Evolutionary conservation across 2,329 filamentous ascomycete species (phyloP).

Genomic region (Paradendryphiella salina): DNA sequence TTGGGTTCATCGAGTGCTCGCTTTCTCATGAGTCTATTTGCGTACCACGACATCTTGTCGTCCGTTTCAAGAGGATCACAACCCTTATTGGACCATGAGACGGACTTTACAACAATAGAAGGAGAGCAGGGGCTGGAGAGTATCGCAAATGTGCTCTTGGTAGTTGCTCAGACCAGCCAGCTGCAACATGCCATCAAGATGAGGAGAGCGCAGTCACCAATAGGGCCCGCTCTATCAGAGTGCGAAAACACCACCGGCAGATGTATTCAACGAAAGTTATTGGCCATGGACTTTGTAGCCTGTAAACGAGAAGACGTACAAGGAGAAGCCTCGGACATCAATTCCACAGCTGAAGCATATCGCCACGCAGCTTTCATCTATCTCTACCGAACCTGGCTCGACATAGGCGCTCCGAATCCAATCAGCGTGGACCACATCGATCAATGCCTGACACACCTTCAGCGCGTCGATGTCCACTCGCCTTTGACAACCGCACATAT

Average conservation of each 20-base stretch:
- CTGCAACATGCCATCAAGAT: conserved; percentile 28
- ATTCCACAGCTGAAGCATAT: conserved; percentile 34
- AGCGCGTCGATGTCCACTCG: conserved; percentile 22
- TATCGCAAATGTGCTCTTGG: conserved; percentile 32
- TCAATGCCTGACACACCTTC: conserved; percentile 27
- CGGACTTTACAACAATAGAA: conserved; percentile 31
- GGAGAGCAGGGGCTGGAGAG: conserved; percentile 26
- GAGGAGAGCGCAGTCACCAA: conserved; percentile 6
- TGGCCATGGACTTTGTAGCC: conserved; percentile 21
- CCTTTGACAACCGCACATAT: conserved; percentile 34
- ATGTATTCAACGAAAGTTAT: conserved; percentile 24
- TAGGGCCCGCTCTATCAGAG: conserved; percentile 17
- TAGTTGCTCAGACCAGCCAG: conserved; percentile 35
- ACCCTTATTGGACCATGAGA: conserved; percentile 29
- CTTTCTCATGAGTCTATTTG: conserved; percentile 38
- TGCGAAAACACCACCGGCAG: conserved; percentile 24
- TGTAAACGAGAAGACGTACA: background rate
- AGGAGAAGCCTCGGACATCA: conserved; percentile 19
- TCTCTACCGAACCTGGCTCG: conserved; percentile 40
- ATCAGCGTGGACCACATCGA: conserved; percentile 35
- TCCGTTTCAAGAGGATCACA: conserved; percentile 34
- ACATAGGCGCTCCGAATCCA: conserved; percentile 37
- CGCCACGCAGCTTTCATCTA: conserved; percentile 43
- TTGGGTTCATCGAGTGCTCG: conserved; percentile 25
- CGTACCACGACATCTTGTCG: conserved; percentile 41